phyloP scores from a whole-genome alignment of 305 asterid species.

The Fraxinus dipetala region DNA sequence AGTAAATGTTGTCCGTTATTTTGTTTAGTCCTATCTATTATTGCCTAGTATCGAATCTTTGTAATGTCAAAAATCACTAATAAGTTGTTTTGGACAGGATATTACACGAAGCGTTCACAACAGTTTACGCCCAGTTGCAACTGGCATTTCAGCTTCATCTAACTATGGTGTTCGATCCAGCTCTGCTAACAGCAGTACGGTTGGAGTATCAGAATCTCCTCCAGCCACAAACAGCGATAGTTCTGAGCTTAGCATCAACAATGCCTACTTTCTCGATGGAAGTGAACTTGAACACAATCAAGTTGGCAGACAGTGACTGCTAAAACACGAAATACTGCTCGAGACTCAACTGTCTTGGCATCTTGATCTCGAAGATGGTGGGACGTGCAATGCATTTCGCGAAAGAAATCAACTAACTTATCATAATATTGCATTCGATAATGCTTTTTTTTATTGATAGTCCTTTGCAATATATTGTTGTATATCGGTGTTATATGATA shows the following conservation, averaged over 20 bases:
- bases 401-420: neutral
- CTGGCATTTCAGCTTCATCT: constrained; percentile 12
- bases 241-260: constrained; percentile 38
- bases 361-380: neutral
- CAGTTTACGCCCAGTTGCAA: constrained; percentile 27
- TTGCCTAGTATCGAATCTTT: neutral
- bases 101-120: constrained; percentile 39
- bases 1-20: too few species aligned
- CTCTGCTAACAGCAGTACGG: constrained; percentile 23
- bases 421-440: constrained; percentile 53
- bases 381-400: neutral
- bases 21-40: too few species aligned
- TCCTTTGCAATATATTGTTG: constrained; percentile 52
- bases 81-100: constrained; percentile 44
- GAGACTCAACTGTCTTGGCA: neutral
- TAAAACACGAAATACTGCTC: constrained; percentile 9
- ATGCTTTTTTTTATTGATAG: constrained; percentile 35
- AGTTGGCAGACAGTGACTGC: constrained; percentile 16
- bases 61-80: neutral
- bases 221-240: constrained; percentile 41
- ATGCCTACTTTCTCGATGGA: constrained; percentile 29
- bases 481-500: constrained; percentile 18
- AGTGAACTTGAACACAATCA: constrained; percentile 23
- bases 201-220: constrained; percentile 25
- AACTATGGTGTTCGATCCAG: constrained; percentile 20